Percentiles rank a stretch among this genome's conserved stretches.
phyloP scores from a whole-genome alignment of 495 filamentous ascomycete genomes.

The Margaritispora aquatica region DNA sequence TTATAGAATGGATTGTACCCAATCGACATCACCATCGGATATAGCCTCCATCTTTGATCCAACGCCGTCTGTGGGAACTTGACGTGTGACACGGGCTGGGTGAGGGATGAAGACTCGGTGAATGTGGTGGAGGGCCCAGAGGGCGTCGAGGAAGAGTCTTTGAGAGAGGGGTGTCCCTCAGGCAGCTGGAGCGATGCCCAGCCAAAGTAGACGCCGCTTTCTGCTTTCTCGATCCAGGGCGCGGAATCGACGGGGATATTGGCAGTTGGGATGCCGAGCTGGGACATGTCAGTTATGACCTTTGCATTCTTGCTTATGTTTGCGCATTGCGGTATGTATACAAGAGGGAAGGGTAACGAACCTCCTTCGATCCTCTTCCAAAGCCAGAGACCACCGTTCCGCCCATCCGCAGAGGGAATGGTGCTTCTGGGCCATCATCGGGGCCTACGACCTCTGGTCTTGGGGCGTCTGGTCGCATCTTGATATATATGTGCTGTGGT shows the following conservation, averaged over 20 bases:
- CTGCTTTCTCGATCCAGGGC: constrained; percentile 62
- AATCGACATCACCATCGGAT: constrained; percentile 88
- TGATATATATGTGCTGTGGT: too few species aligned
- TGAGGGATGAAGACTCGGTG: background rate
- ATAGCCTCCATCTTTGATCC: constrained; percentile 41
- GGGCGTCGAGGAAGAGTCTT: constrained; percentile 6
- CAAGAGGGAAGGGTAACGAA: constrained; percentile 23
- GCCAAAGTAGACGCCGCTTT: constrained; percentile 87
- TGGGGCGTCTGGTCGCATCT: constrained; percentile 7
- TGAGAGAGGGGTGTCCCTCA: constrained; percentile 30
- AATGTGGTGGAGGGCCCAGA: background rate
- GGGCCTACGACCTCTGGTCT: constrained; percentile 61
- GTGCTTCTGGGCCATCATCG: constrained; percentile 60
- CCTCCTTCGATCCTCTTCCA: constrained; percentile 86
- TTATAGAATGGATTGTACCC: constrained; percentile 97
- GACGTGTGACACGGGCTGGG: background rate
- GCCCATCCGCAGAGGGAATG: constrained; percentile 75
- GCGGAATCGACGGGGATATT: constrained; percentile 83
- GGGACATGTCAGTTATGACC: constrained; percentile 4
- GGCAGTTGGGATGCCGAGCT: constrained; percentile 93
- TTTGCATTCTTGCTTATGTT: background rate
- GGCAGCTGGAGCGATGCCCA: constrained; percentile 64
- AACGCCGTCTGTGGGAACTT: background rate
- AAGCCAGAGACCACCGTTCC: constrained; percentile 89
- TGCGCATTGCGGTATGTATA: background rate